phyloP scores from a whole-genome alignment of 495 filamentous ascomycete species.

The Oleoguttula mirabilis region DNA sequence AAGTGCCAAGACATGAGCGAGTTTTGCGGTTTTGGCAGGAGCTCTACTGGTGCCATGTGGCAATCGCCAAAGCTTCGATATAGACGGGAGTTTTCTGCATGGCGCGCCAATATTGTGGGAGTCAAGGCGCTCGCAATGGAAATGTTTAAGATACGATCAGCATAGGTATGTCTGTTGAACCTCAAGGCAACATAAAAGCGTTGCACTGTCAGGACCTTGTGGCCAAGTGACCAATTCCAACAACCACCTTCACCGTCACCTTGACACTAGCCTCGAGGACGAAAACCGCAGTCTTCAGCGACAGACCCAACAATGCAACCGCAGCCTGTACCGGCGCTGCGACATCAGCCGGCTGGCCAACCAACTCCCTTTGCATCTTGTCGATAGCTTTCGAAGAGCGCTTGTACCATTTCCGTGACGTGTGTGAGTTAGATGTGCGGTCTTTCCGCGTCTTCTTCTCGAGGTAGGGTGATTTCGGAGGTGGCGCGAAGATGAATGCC shows the following conservation, averaged over 20 bases:
- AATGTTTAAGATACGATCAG: too few species aligned
- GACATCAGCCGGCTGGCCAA: constrained; percentile 15
- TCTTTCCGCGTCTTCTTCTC: constrained; percentile 2
- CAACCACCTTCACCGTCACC: constrained; percentile 1
- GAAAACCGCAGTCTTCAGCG: constrained; percentile 12
- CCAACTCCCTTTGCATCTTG: constrained; percentile 2
- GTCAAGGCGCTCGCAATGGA: too few species aligned
- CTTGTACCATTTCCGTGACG: constrained; percentile 4
- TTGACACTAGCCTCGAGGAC: constrained; percentile 10
- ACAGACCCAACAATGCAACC: constrained; percentile 10
- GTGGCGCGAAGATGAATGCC: constrained; percentile 12
- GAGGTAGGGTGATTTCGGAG: constrained; percentile 4
- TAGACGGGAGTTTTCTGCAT: too few species aligned
- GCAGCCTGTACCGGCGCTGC: constrained; percentile 5
- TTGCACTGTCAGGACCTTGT: too few species aligned
- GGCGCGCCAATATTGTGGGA: too few species aligned
- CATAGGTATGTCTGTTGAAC: too few species aligned
- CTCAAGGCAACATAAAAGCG: too few species aligned
- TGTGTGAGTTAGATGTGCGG: not conserved
- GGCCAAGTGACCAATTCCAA: too few species aligned
- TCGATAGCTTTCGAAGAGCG: constrained; percentile 4
- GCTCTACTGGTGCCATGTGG: too few species aligned
- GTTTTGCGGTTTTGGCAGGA: too few species aligned
- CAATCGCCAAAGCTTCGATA: too few species aligned
- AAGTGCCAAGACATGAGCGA: too few species aligned